These are phyloP conservation scores for Laburnicola sp. DNA, from an alignment of 2,329 filamentous ascomycete species.

Conservation along the genomic window DNA sequence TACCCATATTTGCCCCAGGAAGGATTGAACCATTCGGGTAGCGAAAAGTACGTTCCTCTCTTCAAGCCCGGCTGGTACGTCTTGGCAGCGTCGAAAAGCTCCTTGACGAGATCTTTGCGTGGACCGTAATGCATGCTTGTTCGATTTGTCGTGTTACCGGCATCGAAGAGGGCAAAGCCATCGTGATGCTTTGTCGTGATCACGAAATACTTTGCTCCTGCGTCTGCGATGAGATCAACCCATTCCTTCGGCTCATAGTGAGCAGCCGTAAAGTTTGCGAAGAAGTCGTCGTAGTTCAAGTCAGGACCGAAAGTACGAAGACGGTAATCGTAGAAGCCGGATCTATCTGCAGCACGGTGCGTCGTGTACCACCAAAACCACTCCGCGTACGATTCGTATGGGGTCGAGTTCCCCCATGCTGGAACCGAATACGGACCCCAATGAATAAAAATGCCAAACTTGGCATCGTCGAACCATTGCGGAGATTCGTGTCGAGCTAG, in stretches of 20 bases:
- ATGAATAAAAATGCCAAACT: conserved; percentile 65
- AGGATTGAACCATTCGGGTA: conserved; percentile 53
- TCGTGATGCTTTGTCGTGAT: conserved; percentile 53
- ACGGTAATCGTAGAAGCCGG: conserved; percentile 53
- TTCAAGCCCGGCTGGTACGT: conserved; percentile 50
- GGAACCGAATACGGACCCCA: conserved; percentile 62
- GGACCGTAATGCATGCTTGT: conserved; percentile 48
- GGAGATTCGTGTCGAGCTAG: conserved; percentile 19
- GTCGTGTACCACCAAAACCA: conserved; percentile 55
- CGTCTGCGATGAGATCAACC: conserved; percentile 58
- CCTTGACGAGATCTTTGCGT: conserved; percentile 47
- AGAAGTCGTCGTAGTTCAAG: conserved; percentile 59
- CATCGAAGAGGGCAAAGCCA: conserved; percentile 52
- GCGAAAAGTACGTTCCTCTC: conserved; percentile 50
- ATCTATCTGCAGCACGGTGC: conserved; percentile 45
- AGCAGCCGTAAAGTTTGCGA: conserved; percentile 57
- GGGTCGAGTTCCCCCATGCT: conserved; percentile 55
- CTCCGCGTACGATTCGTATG: conserved; percentile 48
- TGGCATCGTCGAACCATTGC: conserved; percentile 58
- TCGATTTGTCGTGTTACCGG: conserved; percentile 46
- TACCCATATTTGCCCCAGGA: conserved; percentile 50
- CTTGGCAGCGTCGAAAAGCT: conserved; percentile 50
- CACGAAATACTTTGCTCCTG: conserved; percentile 56
- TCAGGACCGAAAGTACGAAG: conserved; percentile 56
- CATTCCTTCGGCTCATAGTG: conserved; percentile 57